Conservation (phyloP, 139 green algal genomes). For the Pedinophyceae sp. region DNA sequence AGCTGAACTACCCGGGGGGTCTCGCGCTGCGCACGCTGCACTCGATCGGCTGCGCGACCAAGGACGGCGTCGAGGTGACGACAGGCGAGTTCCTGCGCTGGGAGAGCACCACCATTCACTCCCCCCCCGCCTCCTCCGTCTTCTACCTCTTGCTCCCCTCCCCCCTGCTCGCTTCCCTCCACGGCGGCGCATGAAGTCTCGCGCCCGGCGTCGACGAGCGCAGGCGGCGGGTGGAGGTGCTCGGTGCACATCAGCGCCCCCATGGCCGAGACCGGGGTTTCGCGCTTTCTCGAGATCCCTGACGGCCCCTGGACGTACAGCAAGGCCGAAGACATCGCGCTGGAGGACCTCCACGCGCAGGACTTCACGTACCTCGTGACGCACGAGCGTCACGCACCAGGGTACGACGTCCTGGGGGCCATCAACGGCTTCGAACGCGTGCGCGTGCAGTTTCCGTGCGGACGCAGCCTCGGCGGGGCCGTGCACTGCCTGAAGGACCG, state of each 20-base stretch:
- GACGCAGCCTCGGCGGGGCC: neutral
- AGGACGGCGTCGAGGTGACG: neutral
- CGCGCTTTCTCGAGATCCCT: conserved; percentile 37
- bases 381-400: conserved; percentile 8
- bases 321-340: conserved; percentile 24
- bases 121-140: neutral
- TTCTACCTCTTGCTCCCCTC: no score
- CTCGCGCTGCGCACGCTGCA: conserved; percentile 32
- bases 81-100: neutral
- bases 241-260: conserved; percentile 52
- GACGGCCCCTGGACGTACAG: conserved; percentile 33
- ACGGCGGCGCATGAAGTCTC: no score
- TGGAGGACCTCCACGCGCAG: conserved; percentile 2
- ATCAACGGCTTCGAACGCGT: conserved; percentile 15
- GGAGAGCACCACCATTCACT: neutral
- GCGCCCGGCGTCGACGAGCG: no score
- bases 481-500: conserved; percentile 3
- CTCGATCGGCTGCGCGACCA: neutral
- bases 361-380: conserved; percentile 28
- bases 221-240: neutral
- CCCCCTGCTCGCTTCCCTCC: no score
- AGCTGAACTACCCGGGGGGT: conserved; percentile 51
- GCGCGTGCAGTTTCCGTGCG: neutral
- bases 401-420: conserved; percentile 13
- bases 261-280: conserved; percentile 56